Evolutionary conservation across 2,329 filamentous ascomycete species (phyloP).

Genomic region (Periconia macrospinosa): DNA sequence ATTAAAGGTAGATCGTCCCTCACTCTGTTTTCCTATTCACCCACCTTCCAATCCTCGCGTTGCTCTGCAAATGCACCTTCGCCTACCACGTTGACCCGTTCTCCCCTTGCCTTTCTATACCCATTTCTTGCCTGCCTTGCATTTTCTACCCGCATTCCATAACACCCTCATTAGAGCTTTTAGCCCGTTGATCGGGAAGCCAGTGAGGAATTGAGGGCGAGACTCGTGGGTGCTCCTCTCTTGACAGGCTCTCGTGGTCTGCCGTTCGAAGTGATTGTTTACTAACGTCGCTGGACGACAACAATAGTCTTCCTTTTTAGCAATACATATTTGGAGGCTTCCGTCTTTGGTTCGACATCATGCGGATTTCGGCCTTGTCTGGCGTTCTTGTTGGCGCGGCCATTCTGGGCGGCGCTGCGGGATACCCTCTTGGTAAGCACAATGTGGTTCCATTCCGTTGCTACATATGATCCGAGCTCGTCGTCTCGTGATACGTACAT

Average conservation of each 20-base stretch:
- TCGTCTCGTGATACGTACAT: too few species aligned
- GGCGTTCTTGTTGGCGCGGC: constrained; percentile 40
- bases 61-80: background rate
- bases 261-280: constrained; percentile 1
- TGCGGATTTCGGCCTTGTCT: constrained; percentile 49
- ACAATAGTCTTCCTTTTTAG: constrained; percentile 15
- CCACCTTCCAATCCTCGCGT: constrained; percentile 2
- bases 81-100: background rate
- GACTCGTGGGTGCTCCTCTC: constrained; percentile 14
- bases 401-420: constrained; percentile 47
- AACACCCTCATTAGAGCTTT: constrained; percentile 28
- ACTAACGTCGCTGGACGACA: constrained; percentile 24
- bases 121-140: constrained; percentile 8
- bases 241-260: background rate
- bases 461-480: too few species aligned
- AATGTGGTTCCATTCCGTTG: background rate
- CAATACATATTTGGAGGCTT: constrained; percentile 22
- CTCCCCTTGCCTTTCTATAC: background rate
- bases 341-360: constrained; percentile 26
- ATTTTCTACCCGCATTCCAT: constrained; percentile 29
- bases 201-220: constrained; percentile 12
- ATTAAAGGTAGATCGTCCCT: background rate
- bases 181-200: constrained; percentile 11
- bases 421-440: constrained; percentile 45
- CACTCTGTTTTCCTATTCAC: constrained; percentile 2